phyloP scores from a whole-genome alignment of 306 rosid species.

The Pachyrhizus erosus region DNA sequence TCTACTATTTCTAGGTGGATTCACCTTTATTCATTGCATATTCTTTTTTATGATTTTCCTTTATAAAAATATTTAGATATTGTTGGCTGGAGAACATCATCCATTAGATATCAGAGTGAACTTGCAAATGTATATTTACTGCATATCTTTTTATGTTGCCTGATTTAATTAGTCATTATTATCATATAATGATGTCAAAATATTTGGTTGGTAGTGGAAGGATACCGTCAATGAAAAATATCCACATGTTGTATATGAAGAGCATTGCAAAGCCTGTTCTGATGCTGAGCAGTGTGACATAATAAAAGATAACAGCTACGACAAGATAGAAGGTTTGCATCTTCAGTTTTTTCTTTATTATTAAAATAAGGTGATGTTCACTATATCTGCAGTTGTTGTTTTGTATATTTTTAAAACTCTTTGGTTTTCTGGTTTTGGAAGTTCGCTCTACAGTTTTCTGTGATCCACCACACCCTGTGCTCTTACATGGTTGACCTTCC shows the following conservation, averaged over 20 bases:
- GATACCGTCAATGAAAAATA: constrained; percentile 79
- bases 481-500: constrained; percentile 31
- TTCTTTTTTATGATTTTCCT: constrained; percentile 48
- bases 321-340: constrained; percentile 83
- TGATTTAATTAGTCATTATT: constrained; percentile 27
- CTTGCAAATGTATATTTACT: constrained; percentile 78
- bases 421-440: constrained; percentile 7
- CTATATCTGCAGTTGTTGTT: background rate
- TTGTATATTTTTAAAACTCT: background rate
- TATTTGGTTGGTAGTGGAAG: constrained; percentile 73
- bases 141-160: constrained; percentile 34
- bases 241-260: constrained; percentile 94
- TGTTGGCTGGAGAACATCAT: constrained; percentile 99
- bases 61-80: constrained; percentile 64
- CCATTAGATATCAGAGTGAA: constrained; percentile 77
- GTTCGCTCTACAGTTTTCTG: background rate
- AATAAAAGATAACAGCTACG: constrained; percentile 50
- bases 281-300: constrained; percentile 71
- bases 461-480: background rate
- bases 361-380: background rate
- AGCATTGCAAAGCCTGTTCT: constrained; percentile 79
- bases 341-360: background rate
- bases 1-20: constrained; percentile 1
- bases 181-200: constrained; percentile 11
- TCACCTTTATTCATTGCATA: constrained; percentile 7